These are phyloP conservation scores for Volutella citrinella DNA, from an alignment of 2,329 filamentous ascomycete genomes.

Conservation along the genomic window DNA sequence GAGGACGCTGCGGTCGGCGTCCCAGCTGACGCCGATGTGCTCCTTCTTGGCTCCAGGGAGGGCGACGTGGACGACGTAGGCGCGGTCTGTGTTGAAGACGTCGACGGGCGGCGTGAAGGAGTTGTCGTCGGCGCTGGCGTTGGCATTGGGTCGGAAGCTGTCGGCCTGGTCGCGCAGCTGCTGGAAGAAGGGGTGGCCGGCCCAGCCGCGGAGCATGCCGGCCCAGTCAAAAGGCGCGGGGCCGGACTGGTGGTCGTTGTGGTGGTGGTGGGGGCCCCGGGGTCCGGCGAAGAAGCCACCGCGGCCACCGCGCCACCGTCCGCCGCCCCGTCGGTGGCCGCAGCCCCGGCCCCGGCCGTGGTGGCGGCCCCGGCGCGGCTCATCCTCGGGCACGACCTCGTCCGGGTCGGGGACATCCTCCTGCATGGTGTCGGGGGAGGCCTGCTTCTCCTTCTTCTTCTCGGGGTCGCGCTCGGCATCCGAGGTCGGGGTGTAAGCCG, in stretches of 20 bases:
- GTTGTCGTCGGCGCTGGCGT: constrained; percentile 21
- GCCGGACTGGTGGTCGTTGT: constrained; percentile 23
- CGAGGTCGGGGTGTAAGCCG: constrained; percentile 10
- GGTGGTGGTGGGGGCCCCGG: constrained; percentile 20
- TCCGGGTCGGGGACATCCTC: constrained; percentile 30
- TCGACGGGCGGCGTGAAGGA: constrained; percentile 67
- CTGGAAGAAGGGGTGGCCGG: constrained; percentile 41
- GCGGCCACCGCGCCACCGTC: constrained; percentile 15
- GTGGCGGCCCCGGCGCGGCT: constrained; percentile 18
- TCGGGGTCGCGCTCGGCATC: constrained; percentile 23
- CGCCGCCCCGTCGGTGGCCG: constrained; percentile 18
- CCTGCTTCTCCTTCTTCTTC: constrained; percentile 33
- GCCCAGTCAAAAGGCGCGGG: constrained; percentile 35
- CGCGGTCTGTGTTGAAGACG: constrained; percentile 65
- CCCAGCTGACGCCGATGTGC: constrained; percentile 74
- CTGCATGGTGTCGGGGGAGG: constrained; percentile 33
- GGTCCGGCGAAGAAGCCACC: constrained; percentile 16
- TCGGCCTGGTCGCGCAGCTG: constrained; percentile 38
- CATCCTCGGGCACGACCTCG: constrained; percentile 31
- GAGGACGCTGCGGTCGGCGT: constrained; percentile 63
- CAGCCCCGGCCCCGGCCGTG: constrained; percentile 19
- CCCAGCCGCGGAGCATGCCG: constrained; percentile 37
- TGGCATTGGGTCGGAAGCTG: constrained; percentile 15
- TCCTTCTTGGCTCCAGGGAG: constrained; percentile 78
- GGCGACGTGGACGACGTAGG: constrained; percentile 71